Evolutionary conservation across 345 rosid genomes (phyloP).

Genomic region (Cardiospermum halicacabum): DNA sequence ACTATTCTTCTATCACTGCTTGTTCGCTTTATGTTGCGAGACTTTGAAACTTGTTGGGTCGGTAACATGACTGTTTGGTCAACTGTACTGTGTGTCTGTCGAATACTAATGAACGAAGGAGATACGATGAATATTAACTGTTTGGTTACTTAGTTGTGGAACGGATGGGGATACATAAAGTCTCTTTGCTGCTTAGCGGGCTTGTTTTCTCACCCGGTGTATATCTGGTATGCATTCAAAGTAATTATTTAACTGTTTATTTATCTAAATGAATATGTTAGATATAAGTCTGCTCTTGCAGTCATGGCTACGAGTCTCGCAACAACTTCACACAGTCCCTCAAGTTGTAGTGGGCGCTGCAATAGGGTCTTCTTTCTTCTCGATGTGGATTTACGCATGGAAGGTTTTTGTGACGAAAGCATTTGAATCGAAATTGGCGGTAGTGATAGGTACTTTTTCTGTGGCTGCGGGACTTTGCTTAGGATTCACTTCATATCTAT

Average conservation of each 20-base stretch:
- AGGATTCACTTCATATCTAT: conserved; percentile 41
- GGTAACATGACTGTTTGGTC: too few species aligned
- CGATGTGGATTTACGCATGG: conserved; percentile 66
- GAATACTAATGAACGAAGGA: too few species aligned
- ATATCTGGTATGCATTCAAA: conserved; percentile 50
- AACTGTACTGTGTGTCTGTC: conserved; percentile 8
- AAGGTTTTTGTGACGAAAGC: conserved; percentile 38
- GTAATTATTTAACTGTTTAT: background rate
- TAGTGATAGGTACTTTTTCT: conserved; percentile 33
- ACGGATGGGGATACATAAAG: conserved; percentile 39
- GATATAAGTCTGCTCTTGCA: background rate
- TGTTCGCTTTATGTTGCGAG: too few species aligned
- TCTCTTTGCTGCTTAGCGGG: conserved; percentile 29
- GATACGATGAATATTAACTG: background rate
- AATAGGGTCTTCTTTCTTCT: conserved; percentile 46
- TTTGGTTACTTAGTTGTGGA: conserved; percentile 34
- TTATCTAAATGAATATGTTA: conserved; percentile 7
- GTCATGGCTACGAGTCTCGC: conserved; percentile 73
- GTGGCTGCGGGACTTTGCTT: conserved; percentile 47
- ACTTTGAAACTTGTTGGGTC: too few species aligned
- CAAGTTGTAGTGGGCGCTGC: conserved; percentile 76
- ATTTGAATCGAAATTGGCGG: conserved; percentile 42
- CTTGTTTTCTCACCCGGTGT: conserved; percentile 46
- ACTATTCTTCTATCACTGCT: conserved; percentile 2
- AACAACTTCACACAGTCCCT: conserved; percentile 59